phyloP scores from a whole-genome alignment of 495 filamentous ascomycete genomes.

The Clohesyomyces aquaticus region DNA sequence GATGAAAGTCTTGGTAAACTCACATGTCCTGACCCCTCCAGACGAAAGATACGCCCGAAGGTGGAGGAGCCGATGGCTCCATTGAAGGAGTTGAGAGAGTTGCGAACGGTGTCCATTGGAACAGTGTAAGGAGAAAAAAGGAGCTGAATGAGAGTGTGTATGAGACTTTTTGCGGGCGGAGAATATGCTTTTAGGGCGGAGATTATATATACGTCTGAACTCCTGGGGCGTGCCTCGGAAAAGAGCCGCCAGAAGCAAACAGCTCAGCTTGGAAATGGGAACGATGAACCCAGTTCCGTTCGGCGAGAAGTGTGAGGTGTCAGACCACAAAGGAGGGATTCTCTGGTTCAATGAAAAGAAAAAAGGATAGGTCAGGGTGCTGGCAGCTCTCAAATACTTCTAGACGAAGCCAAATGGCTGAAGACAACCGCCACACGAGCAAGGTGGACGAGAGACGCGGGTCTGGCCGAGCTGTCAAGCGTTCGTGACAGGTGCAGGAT shows the following conservation, averaged over 20 bases:
- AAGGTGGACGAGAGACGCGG: slow-evolving; percentile 4
- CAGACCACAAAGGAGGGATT: slow-evolving; percentile 1
- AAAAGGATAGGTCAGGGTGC: slow-evolving; percentile 20
- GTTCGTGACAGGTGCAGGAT: slow-evolving; percentile 22
- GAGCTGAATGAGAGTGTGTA: background rate
- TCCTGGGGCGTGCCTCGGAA: background rate
- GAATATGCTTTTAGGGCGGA: background rate
- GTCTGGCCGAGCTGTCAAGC: slow-evolving; percentile 26
- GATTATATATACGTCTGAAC: slow-evolving; percentile 16
- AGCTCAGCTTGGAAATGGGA: background rate
- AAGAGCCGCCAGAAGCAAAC: slow-evolving; percentile 2
- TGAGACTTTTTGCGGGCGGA: background rate
- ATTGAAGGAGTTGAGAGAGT: slow-evolving; percentile 28
- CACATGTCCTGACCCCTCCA: slow-evolving; percentile 78
- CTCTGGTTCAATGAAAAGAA: background rate
- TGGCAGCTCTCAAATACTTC: slow-evolving; percentile 24
- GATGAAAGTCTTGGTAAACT: no score
- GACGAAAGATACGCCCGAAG: slow-evolving; percentile 59
- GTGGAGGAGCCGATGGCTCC: slow-evolving; percentile 31
- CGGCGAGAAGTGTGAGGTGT: background rate
- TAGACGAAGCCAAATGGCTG: slow-evolving; percentile 21
- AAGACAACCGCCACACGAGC: slow-evolving; percentile 14
- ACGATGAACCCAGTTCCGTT: background rate
- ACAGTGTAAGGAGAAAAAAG: background rate
- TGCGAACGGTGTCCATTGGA: slow-evolving; percentile 33